Conservation (phyloP, 2,329 filamentous ascomycete genomes). For the Exophiala calicioides region DNA sequence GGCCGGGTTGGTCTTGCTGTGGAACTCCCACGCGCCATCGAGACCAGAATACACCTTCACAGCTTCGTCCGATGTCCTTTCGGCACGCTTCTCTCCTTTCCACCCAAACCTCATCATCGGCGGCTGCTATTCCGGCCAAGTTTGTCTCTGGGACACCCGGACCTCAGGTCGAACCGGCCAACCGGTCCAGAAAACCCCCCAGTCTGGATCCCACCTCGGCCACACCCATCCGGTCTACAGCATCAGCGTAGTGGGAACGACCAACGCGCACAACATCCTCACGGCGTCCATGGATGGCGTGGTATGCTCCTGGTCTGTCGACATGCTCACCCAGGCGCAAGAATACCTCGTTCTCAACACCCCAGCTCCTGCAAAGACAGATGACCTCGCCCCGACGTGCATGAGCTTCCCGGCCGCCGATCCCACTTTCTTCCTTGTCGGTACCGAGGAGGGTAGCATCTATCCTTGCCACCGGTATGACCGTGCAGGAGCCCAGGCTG, state of each 20-base stretch:
- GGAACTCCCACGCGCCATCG: constrained; percentile 94
- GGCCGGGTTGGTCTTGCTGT: constrained; percentile 90
- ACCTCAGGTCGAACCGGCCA: constrained; percentile 66
- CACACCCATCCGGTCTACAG: constrained; percentile 97
- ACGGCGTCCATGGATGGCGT: constrained; percentile 96
- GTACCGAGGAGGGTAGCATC: constrained; percentile 94
- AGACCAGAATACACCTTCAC: constrained; percentile 96
- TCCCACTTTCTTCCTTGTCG: constrained; percentile 95
- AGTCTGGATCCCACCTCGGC: constrained; percentile 75
- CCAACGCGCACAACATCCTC: constrained; percentile 98
- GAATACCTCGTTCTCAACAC: constrained; percentile 87
- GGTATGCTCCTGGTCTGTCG: constrained; percentile 95
- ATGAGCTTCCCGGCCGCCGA: constrained; percentile 94
- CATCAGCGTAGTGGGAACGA: constrained; percentile 92
- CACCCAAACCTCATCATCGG: constrained; percentile 95
- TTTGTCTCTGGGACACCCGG: constrained; percentile 94
- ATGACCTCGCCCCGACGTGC: constrained; percentile 91
- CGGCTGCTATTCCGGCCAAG: constrained; percentile 94
- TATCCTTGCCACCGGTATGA: constrained; percentile 97
- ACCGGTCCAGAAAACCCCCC: constrained; percentile 91
- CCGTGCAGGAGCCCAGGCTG: constrained; percentile 93
- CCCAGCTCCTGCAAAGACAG: constrained; percentile 82
- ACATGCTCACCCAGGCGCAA: constrained; percentile 96
- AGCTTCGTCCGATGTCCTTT: constrained; percentile 90
- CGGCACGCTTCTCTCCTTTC: constrained; percentile 97